Percentiles rank a stretch among this genome's conserved stretches.
These are phyloP conservation scores for Venturia carpophila DNA, from an alignment of 2,329 filamentous ascomycete genomes.

Conservation along the genomic window DNA sequence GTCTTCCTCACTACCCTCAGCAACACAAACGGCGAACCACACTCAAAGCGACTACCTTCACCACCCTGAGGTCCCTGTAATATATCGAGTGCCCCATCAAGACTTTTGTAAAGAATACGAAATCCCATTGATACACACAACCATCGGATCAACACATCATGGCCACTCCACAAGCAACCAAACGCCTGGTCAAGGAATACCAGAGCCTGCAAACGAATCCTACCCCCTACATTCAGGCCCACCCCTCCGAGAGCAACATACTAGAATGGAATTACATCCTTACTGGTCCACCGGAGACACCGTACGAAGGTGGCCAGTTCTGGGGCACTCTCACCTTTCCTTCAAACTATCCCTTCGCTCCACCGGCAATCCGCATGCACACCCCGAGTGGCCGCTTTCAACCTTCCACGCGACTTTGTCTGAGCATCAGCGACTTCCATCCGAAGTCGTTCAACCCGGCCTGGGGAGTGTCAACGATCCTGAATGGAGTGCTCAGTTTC, in stretches of 20 bases:
- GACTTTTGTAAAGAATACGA: not conserved
- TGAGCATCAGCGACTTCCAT: constrained; percentile 96
- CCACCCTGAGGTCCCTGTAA: not conserved
- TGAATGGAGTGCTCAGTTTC: constrained; percentile 89
- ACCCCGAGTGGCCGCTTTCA: constrained; percentile 94
- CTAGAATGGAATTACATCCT: constrained; percentile 96
- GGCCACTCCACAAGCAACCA: constrained; percentile 35
- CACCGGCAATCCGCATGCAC: constrained; percentile 97
- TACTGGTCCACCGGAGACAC: constrained; percentile 86
- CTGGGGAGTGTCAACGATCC: constrained; percentile 94
- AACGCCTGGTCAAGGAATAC: constrained; percentile 54
- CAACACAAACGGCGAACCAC: not conserved
- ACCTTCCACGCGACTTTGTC: constrained; percentile 80
- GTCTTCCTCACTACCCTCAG: too few relatives aligned
- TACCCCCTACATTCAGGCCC: constrained; percentile 79
- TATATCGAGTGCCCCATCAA: not conserved
- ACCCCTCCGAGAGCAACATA: constrained; percentile 85
- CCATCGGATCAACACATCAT: constrained; percentile 23
- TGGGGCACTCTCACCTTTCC: constrained; percentile 97
- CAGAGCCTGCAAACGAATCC: constrained; percentile 63
- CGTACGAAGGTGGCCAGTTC: constrained; percentile 92
- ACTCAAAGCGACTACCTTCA: not conserved
- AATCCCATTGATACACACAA: not conserved
- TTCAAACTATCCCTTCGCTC: constrained; percentile 92
- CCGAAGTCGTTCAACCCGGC: constrained; percentile 97